Conservation (phyloP, 495 filamentous ascomycete species). For the Astrothelium macrocarpum region DNA sequence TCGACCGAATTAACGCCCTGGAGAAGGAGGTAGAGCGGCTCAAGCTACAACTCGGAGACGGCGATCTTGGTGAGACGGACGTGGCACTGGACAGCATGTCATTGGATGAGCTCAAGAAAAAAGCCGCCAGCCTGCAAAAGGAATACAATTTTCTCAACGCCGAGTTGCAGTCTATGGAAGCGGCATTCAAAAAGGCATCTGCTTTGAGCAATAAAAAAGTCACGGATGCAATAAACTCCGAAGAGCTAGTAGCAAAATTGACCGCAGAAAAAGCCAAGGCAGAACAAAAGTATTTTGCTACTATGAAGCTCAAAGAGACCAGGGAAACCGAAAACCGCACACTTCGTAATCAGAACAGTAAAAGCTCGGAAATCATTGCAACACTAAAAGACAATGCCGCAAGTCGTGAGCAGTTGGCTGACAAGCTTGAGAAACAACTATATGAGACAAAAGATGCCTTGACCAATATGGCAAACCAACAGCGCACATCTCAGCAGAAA, state of each 20-base stretch:
- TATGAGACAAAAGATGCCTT: slow-evolving; percentile 70
- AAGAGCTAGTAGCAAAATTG: slow-evolving; percentile 67
- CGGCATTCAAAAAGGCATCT: slow-evolving; percentile 76
- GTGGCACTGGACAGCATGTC: slow-evolving; percentile 44
- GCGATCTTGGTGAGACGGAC: slow-evolving; percentile 35
- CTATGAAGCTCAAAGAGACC: slow-evolving; percentile 85
- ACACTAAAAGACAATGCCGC: slow-evolving; percentile 83
- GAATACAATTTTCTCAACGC: slow-evolving; percentile 75
- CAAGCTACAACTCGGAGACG: slow-evolving; percentile 41
- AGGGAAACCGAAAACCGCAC: slow-evolving; percentile 66
- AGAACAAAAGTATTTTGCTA: slow-evolving; percentile 93
- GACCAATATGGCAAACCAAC: slow-evolving; percentile 52
- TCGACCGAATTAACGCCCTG: slow-evolving; percentile 63
- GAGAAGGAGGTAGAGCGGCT: slow-evolving; percentile 74
- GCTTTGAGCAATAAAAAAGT: slow-evolving; percentile 79
- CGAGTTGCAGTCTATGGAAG: slow-evolving; percentile 78
- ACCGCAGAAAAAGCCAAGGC: slow-evolving; percentile 88
- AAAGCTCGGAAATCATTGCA: slow-evolving; percentile 86
- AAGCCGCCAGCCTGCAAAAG: slow-evolving; percentile 61
- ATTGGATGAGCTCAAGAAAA: slow-evolving; percentile 60
- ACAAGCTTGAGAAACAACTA: slow-evolving; percentile 81
- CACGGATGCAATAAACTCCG: slow-evolving; percentile 57
- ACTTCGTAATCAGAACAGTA: slow-evolving; percentile 68
- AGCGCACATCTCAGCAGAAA: slow-evolving; percentile 61
- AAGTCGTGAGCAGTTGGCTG: slow-evolving; percentile 48